phyloP scores from a whole-genome alignment of 768 basidiomycete species.

The Lactarius quietus region DNA sequence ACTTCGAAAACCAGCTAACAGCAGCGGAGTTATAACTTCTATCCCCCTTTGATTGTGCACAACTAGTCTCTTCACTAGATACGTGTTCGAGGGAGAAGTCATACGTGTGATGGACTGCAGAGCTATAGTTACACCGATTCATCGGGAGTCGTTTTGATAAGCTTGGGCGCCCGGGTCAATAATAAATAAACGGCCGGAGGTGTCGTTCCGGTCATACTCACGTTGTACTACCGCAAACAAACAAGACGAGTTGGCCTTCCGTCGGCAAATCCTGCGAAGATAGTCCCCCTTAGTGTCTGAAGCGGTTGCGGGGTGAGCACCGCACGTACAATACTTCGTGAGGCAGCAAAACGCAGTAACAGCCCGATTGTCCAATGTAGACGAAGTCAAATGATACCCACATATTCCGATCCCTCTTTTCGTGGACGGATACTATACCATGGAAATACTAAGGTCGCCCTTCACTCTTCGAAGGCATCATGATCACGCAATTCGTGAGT shows the following conservation, averaged over 20 bases:
- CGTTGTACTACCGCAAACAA: neutral
- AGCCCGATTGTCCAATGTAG: neutral
- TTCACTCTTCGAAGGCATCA: neutral
- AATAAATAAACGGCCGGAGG: neutral
- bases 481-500: neutral
- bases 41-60: neutral
- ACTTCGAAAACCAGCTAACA: constrained; percentile 1
- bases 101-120: neutral
- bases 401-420: neutral
- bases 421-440: neutral
- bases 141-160: neutral
- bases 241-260: no score
- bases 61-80: neutral
- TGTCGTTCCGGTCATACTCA: neutral
- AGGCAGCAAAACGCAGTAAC: neutral
- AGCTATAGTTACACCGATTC: neutral
- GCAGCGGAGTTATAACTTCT: neutral
- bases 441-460: neutral
- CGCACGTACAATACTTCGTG: neutral
- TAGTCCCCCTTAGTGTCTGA: neutral
- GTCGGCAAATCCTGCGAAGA: neutral
- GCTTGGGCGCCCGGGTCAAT: neutral
- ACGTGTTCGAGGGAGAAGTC: neutral
- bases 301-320: neutral
- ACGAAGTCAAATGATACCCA: neutral